These are phyloP conservation scores for Aristolochia fimbriata DNA, from an alignment of 164 flowering plant genomes.

Conservation along the genomic window DNA sequence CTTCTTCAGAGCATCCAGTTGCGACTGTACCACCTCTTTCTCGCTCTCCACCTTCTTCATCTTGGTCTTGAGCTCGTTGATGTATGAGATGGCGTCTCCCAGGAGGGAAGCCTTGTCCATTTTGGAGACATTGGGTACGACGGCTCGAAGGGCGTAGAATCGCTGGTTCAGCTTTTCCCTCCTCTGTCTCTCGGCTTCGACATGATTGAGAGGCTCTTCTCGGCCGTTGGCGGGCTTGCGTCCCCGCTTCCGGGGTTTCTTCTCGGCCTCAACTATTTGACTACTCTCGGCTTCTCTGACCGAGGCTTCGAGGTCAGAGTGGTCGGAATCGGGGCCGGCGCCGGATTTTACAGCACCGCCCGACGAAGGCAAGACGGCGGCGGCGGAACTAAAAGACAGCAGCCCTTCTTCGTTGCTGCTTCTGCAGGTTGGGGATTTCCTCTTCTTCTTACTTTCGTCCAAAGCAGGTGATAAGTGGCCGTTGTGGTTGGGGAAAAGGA, in stretches of 20 bases:
- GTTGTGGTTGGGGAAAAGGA: conserved; percentile 22
- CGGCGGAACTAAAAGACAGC: conserved; percentile 64
- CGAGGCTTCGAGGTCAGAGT: conserved; percentile 85
- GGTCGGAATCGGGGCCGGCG: conserved; percentile 51
- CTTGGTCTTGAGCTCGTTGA: conserved; percentile 58
- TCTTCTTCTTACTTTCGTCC: conserved; percentile 36
- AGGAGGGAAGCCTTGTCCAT: conserved; percentile 97
- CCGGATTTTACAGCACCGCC: conserved; percentile 28
- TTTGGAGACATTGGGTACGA: conserved; percentile 92
- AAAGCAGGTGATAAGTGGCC: neutral
- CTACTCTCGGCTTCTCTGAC: conserved; percentile 61
- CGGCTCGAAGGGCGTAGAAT: conserved; percentile 85
- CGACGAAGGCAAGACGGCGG: conserved; percentile 42
- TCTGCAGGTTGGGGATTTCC: conserved; percentile 37
- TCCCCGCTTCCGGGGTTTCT: conserved; percentile 73
- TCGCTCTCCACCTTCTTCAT: conserved; percentile 42
- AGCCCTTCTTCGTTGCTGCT: conserved; percentile 71
- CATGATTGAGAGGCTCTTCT: conserved; percentile 89
- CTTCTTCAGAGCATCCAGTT: conserved; percentile 46
- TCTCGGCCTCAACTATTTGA: conserved; percentile 48
- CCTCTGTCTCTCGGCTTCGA: conserved; percentile 92
- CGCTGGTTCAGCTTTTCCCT: conserved; percentile 93
- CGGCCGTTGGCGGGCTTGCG: conserved; percentile 92
- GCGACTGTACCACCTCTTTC: conserved; percentile 40
- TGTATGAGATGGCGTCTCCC: conserved; percentile 80